Conservation (phyloP, 148 eudicot genomes). For the Amaranthus cruentus region DNA sequence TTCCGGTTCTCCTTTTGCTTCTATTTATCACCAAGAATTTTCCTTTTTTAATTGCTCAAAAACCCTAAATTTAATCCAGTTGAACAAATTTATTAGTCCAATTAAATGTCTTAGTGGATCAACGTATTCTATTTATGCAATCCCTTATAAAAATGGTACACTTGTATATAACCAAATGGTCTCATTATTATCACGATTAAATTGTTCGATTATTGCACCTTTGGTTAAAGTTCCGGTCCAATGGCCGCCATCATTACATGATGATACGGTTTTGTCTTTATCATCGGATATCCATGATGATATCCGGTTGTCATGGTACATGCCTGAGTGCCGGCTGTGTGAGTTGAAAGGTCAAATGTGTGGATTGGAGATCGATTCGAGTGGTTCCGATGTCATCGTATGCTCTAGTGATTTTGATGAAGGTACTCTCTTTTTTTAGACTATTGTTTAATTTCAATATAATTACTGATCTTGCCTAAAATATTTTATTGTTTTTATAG, state of each 20-base stretch:
- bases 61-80: neutral
- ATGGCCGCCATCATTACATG: conserved; percentile 17
- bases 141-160: conserved; percentile 11
- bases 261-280: conserved; percentile 19
- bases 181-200: neutral
- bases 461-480: too few relatives aligned
- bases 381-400: neutral
- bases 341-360: conserved; percentile 42
- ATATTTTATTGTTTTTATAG: too few relatives aligned
- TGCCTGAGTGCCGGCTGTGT: conserved; percentile 43
- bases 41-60: conserved; percentile 43
- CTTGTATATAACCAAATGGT: neutral
- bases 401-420: conserved; percentile 21
- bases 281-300: conserved; percentile 35
- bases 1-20: conserved; percentile 38
- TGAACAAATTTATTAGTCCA: conserved; percentile 22
- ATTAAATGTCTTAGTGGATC: conserved; percentile 44
- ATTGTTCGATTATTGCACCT: conserved; percentile 21
- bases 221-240: conserved; percentile 38
- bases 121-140: conserved; percentile 33
- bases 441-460: too few relatives aligned
- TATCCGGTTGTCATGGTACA: conserved; percentile 39
- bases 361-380: conserved; percentile 24
- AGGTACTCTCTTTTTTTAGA: conserved; percentile 7
- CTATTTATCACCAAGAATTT: conserved; percentile 31